Evolutionary conservation across 2,329 filamentous ascomycete species (phyloP).

Genomic region (Aspergillus hiratsukae): DNA sequence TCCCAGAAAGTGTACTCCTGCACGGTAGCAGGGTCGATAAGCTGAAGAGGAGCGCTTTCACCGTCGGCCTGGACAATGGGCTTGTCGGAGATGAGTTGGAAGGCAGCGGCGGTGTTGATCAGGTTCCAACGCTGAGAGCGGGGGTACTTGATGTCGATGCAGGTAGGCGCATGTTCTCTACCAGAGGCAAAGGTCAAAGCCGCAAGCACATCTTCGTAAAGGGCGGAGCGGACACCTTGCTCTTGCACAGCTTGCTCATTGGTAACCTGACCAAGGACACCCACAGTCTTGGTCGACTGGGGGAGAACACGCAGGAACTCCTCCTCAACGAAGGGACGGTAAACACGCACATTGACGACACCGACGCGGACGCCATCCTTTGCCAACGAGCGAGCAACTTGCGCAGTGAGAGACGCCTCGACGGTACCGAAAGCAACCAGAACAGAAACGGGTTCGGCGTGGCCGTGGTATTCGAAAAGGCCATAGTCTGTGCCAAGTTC

Average conservation of each 20-base stretch:
- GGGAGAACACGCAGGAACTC: conserved; percentile 82
- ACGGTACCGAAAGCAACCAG: conserved; percentile 90
- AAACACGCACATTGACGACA: conserved; percentile 85
- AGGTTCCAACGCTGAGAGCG: conserved; percentile 64
- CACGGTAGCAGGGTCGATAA: conserved; percentile 52
- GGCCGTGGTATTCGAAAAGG: conserved; percentile 90
- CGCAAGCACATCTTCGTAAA: conserved; percentile 89
- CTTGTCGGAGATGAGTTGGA: conserved; percentile 43
- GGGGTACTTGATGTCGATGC: conserved; percentile 87
- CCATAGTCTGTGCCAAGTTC: conserved; percentile 92
- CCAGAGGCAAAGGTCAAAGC: conserved; percentile 73
- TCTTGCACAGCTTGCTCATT: conserved; percentile 71
- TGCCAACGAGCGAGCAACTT: conserved; percentile 70
- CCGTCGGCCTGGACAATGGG: conserved; percentile 35
- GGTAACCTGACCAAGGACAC: conserved; percentile 83
- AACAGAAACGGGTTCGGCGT: conserved; percentile 72
- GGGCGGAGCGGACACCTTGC: conserved; percentile 69
- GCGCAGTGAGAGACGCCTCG: conserved; percentile 78
- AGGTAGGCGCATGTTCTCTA: conserved; percentile 58
- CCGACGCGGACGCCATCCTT: conserved; percentile 73
- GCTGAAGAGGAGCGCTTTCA: conserved; percentile 45
- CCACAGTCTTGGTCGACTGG: conserved; percentile 67
- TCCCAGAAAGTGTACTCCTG: conserved; percentile 96
- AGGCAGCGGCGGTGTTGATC: conserved; percentile 40
- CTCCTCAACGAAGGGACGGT: conserved; percentile 92